Conservation (phyloP, 352 stramenopile species). For the Pythium vanterpoolii region DNA sequence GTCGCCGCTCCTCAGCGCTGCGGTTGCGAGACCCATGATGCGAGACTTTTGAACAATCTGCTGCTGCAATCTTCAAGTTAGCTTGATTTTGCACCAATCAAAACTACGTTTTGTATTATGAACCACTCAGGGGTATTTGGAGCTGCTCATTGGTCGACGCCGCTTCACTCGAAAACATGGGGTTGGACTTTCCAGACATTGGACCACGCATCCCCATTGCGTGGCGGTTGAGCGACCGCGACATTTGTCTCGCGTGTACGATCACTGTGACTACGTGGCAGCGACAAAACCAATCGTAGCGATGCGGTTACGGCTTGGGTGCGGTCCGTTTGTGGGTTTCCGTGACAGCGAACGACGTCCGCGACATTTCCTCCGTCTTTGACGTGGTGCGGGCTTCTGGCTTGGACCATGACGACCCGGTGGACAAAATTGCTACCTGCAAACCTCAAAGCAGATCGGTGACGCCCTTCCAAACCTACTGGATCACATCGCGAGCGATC, state of each 20-base stretch:
- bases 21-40: slow-evolving; percentile 20
- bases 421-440: neutral
- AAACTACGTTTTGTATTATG: neutral
- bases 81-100: slow-evolving; percentile 1
- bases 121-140: neutral
- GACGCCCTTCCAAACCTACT: neutral
- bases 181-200: slow-evolving; percentile 12
- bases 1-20: slow-evolving; percentile 41
- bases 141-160: slow-evolving; percentile 6
- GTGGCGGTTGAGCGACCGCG: no score
- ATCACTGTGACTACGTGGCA: neutral
- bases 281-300: neutral
- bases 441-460: neutral
- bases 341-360: neutral
- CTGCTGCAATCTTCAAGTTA: neutral
- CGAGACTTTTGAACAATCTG: neutral
- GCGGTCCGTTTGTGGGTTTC: neutral
- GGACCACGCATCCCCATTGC: slow-evolving; percentile 1
- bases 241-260: neutral
- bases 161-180: neutral
- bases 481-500: no score
- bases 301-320: no score
- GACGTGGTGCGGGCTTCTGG: neutral
- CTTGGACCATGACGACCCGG: neutral
- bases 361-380: neutral